Conservation (phyloP, 2,329 filamentous ascomycete genomes). For the Helotiales sp. region DNA sequence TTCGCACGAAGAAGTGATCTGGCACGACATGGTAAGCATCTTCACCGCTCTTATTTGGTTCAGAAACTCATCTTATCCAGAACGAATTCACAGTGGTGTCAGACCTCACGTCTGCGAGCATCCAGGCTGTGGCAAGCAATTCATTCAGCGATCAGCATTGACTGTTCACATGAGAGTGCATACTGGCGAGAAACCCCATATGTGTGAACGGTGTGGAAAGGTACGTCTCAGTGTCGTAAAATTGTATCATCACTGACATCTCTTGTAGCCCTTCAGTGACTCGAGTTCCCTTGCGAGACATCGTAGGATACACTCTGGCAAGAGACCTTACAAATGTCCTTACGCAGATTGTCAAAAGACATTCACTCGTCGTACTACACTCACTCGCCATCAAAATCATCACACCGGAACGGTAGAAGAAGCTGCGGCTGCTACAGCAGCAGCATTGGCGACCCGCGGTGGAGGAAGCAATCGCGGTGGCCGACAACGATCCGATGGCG, state of each 20-base stretch:
- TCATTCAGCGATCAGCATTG: conserved; percentile 93
- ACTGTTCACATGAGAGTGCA: conserved; percentile 96
- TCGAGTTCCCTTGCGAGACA: conserved; percentile 92
- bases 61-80: conserved; percentile 45
- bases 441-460: conserved; percentile 65
- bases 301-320: conserved; percentile 91
- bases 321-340: conserved; percentile 94
- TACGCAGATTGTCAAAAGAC: conserved; percentile 98
- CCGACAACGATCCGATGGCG: conserved; percentile 66
- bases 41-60: conserved; percentile 14
- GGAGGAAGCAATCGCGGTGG: conserved; percentile 40
- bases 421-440: conserved; percentile 83
- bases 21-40: conserved; percentile 79
- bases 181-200: conserved; percentile 97
- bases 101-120: conserved; percentile 92
- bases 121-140: conserved; percentile 87
- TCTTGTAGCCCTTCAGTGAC: conserved; percentile 83
- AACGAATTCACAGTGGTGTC: conserved; percentile 91
- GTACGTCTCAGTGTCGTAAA: conserved; percentile 47
- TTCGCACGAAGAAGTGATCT: conserved; percentile 94
- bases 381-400: conserved; percentile 94
- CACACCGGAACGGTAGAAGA: conserved; percentile 95
- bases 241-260: conserved; percentile 23
- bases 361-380: conserved; percentile 90
- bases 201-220: conserved; percentile 96